These are phyloP conservation scores for Colletotrichum viniferum DNA, from an alignment of 2,329 filamentous ascomycete genomes.

Conservation along the genomic window DNA sequence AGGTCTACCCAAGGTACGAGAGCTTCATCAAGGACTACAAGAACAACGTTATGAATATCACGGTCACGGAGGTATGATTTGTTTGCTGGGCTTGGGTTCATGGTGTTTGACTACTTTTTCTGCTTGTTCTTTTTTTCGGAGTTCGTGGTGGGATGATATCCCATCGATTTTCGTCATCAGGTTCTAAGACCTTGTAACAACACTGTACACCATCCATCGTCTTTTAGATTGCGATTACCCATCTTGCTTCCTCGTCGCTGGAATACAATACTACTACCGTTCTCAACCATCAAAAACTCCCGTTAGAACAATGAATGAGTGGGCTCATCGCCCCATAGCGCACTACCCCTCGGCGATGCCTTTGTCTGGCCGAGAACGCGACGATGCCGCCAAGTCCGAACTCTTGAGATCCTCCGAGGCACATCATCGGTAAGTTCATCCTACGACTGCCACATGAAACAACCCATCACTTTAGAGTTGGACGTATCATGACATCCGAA, in stretches of 20 bases:
- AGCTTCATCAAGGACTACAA: constrained; percentile 19
- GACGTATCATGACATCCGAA: neutral
- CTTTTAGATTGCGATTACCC: neutral
- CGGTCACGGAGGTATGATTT: constrained; percentile 1
- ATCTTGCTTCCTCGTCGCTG: neutral
- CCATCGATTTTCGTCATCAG: neutral
- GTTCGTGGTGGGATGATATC: neutral
- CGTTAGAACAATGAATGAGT: neutral
- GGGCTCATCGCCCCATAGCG: neutral
- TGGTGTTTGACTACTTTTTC: neutral
- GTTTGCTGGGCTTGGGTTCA: neutral
- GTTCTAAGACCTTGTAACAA: neutral
- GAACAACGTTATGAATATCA: constrained; percentile 9
- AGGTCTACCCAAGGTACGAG: constrained; percentile 14
- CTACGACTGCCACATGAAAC: neutral
- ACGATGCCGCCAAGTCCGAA: neutral
- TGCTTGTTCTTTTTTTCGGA: neutral
- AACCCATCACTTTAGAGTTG: neutral
- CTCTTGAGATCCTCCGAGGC: neutral
- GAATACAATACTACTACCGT: neutral
- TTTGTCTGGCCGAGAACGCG: neutral
- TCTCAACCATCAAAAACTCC: neutral
- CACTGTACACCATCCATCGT: neutral
- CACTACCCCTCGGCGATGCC: neutral
- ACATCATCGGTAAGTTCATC: neutral